phyloP scores from a whole-genome alignment of 1,284 basidiomycete genomes.

The Malassezia slooffiae region DNA sequence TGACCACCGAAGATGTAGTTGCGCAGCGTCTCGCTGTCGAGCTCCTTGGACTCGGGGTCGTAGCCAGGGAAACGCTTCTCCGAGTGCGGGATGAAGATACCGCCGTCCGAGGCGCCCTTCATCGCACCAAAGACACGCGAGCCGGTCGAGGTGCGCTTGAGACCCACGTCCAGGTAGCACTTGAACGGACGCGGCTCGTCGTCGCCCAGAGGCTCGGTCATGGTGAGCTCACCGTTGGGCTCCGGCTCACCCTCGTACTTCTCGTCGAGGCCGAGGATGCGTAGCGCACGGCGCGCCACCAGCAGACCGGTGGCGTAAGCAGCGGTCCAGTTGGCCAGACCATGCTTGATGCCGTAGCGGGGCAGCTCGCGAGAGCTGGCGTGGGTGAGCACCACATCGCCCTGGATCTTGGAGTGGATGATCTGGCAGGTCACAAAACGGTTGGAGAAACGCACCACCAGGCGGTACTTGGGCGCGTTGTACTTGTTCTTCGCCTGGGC shows the following conservation, averaged over 20 bases:
- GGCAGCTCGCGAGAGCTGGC: conserved; percentile 73
- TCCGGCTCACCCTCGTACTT: conserved; percentile 95
- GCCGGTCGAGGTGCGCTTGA: conserved; percentile 95
- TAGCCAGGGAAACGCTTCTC: conserved; percentile 98
- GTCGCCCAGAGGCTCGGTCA: conserved; percentile 77
- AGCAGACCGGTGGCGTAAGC: conserved; percentile 97
- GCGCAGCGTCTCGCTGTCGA: conserved; percentile 87
- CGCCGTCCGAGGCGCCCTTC: conserved; percentile 98
- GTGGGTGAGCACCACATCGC: conserved; percentile 76
- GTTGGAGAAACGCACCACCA: conserved; percentile 76
- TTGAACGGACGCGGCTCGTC: conserved; percentile 97
- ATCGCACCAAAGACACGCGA: conserved; percentile 96
- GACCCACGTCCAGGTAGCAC: conserved; percentile 93
- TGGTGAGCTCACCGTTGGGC: conserved; percentile 71
- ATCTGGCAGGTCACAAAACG: conserved; percentile 54
- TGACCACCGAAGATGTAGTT: conserved; percentile 98
- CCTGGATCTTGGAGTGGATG: conserved; percentile 90
- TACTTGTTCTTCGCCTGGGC: conserved; percentile 99
- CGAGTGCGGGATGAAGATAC: conserved; percentile 94
- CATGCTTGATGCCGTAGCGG: conserved; percentile 93
- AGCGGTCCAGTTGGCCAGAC: conserved; percentile 96
- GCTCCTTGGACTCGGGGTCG: conserved; percentile 83
- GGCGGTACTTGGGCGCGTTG: conserved; percentile 93
- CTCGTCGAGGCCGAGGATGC: conserved; percentile 90
- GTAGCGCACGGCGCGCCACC: conserved; percentile 82